Conservation (phyloP, 1,139 yeast genomes). For the Suhomyces bolitotheri region DNA sequence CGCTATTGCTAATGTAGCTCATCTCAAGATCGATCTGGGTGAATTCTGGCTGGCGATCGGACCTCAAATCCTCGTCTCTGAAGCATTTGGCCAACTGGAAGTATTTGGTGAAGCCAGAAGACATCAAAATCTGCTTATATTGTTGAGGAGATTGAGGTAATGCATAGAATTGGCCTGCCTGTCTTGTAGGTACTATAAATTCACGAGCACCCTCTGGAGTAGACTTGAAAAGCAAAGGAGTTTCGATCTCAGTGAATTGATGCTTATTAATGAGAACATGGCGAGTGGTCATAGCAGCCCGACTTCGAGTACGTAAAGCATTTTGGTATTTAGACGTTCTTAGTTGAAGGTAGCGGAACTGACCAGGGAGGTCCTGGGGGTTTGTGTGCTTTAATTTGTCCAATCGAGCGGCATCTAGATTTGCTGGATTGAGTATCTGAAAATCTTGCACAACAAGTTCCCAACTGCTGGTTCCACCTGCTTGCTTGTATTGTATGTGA, state of each 20-base stretch:
- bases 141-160: conserved; percentile 98
- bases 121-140: conserved; percentile 90
- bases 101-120: conserved; percentile 84
- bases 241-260: conserved; percentile 80
- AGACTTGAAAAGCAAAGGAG: conserved; percentile 89
- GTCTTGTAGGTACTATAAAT: conserved; percentile 87
- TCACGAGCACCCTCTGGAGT: conserved; percentile 99
- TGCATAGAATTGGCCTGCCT: conserved; percentile 68
- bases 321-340: conserved; percentile 62
- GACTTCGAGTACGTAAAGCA: conserved; percentile 61
- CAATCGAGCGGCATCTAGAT: conserved; percentile 68
- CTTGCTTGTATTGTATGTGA: conserved; percentile 21
- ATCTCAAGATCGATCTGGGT: conserved; percentile 94
- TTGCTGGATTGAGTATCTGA: conserved; percentile 65
- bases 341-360: conserved; percentile 77
- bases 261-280: conserved; percentile 42
- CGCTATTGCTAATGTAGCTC: conserved; percentile 72
- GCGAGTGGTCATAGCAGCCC: conserved; percentile 58
- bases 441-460: conserved; percentile 58
- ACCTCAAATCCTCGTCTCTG: conserved; percentile 91
- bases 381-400: conserved; percentile 54
- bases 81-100: conserved; percentile 93
- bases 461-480: conserved; percentile 28
- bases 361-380: conserved; percentile 66
- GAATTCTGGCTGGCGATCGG: conserved; percentile 96